Evolutionary conservation across 352 stramenopile species (phyloP), one percentile per base, ranked within the genome.

Genomic region (Thraustotheca clavata): DNA sequence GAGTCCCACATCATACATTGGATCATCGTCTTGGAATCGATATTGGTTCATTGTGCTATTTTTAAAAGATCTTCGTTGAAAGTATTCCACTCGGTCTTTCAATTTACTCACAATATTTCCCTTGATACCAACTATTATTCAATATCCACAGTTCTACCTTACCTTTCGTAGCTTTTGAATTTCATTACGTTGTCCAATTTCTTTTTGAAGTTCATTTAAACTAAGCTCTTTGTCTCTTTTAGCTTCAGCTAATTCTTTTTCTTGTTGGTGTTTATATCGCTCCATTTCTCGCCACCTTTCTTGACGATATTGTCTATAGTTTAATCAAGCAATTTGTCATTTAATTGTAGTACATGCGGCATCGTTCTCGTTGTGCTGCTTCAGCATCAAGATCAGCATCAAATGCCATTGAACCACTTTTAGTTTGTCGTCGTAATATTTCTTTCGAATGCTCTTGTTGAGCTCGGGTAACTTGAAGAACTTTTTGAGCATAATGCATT

Each of bases 161-260:
- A 65, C 57, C 57, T 65, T 65, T 34, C 47, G 46, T 12, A 54
- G 11, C 40, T 65, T 65, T 8, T 40, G 26, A 24, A 3, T 34
- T 29, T 27, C 26, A 22, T 65, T 65, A 14, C 57, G 36, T 32
- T 26, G 11, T 12, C 22, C 57, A 20, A 65, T 41, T 12, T 65
- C 57, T 12, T 31, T 16, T 11, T 40, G 24, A 4, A 65, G 57
- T 9, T 65, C 57, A 20, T 7, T 7, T 16, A 55, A 31, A 2
- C 5, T 32, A 4, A 9, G 18, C 35, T 65, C 39, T 32, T 54
- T 65, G 36, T 65, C n/a, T 14, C 33, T 18, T 32, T 55, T 65
- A 16, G 47, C 22, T 29, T 16, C 18, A 18, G 26, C 26, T 12
- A 65, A 18, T 1, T 65, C 38, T 9, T 31, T 26, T 16, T 55